A percentile compares a stretch with the other conserved stretches of the same genome.
These are phyloP conservation scores for Corymbia citriodora DNA, from an alignment of 441 rosid species.

Conservation along the genomic window DNA sequence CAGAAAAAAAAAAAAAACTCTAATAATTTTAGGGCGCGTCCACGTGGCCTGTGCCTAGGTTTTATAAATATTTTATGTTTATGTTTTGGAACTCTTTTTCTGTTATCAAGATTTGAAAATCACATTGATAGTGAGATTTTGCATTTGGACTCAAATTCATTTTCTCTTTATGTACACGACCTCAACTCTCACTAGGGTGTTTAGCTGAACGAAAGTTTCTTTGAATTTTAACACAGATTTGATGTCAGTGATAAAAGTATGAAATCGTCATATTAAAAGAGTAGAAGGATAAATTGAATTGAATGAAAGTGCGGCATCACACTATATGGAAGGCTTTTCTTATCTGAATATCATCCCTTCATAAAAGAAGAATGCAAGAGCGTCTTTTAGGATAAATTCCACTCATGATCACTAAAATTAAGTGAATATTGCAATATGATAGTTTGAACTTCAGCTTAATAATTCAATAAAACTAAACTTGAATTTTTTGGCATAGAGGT, in stretches of 20 bases:
- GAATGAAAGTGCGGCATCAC: neutral
- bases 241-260: neutral
- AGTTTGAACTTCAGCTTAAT: neutral
- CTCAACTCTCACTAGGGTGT: neutral
- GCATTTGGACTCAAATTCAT: neutral
- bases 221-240: neutral
- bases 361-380: neutral
- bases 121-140: neutral
- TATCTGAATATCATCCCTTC: neutral
- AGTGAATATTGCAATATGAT: neutral
- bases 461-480: neutral
- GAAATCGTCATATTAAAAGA: neutral
- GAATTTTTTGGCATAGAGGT: neutral
- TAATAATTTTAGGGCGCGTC: neutral
- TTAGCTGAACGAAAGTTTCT: neutral
- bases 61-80: neutral
- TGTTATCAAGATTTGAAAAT: neutral
- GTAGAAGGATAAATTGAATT: neutral
- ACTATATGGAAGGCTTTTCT: neutral
- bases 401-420: neutral
- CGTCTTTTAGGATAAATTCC: neutral
- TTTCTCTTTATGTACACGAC: neutral
- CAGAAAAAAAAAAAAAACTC: neutral
- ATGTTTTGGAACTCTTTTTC: neutral
- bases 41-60: neutral